Evolutionary conservation across 2,329 filamentous ascomycete genomes (phyloP), one percentile per base, ranked within the genome.

Genomic region (Aspergillus glaucus): DNA sequence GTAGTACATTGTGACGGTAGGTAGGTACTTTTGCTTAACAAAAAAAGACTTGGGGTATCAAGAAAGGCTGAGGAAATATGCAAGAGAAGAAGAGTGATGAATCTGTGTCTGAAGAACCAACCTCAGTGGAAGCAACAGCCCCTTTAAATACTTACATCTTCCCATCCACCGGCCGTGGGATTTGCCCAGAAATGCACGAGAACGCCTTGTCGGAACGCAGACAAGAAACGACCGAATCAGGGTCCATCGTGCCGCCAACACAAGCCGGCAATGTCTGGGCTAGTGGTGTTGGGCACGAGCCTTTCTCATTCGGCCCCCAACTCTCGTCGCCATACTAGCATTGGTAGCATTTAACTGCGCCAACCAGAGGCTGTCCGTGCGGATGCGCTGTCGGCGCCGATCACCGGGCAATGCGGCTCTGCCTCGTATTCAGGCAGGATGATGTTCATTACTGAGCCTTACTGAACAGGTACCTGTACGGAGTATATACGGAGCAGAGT

Each of bases 1-100:
- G 51, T 56, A 56, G 43, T 59, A 53, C 59, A 62, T 62, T 36
- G 41, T 56, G 54, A 47, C 4, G 37, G 37, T 40, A 40, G 9
- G 34, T 36, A 36, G 34, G 8, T 36, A 17, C 15, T n/a, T n/a
- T n/a, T 36, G 15, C 14, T 17, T 36, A 36, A 36, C 34, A 17
- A 36, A 36, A 22, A 22, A 12, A 5, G 8, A 30, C 10, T 30
- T 36, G 15, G 32, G 34, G 34, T 36, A 36, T 15, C 34, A 36
- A 17, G 34, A n/a, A 36, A 30, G 26, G 10, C 26, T 12, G 34
- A 36, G 15, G n/a, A 36, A 36, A n/a, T n/a, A 36, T 36, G 34
- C 34, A 36, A 36, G n/a, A 36, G 14, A 36, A 15, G 32, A 15
- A 36, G n/a, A 9, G 26, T 30, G 26, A 36, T 36, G 5, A 17